phyloP scores from a whole-genome alignment of 192 early-diverging fungal species.

The Umbelopsis sp. region DNA sequence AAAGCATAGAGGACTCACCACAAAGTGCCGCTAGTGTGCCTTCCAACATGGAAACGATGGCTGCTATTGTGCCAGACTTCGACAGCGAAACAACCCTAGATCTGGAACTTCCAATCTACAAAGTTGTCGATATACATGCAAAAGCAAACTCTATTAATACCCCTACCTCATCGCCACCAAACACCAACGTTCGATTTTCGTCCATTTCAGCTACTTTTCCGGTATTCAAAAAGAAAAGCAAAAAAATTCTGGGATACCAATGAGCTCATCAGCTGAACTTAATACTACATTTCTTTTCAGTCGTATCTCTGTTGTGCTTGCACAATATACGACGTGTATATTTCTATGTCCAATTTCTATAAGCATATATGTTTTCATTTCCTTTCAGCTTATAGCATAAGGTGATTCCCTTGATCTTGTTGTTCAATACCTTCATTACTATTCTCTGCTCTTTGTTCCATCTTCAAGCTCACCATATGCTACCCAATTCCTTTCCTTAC shows the following conservation, averaged over 20 bases:
- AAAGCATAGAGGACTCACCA: background rate
- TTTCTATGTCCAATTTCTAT: slow-evolving; percentile 14
- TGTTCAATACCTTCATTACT: background rate
- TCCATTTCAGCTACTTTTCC: slow-evolving; percentile 8
- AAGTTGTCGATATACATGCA: background rate
- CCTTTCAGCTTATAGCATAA: background rate
- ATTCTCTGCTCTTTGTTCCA: background rate
- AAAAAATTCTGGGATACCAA: slow-evolving; percentile 2
- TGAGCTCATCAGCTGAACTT: background rate
- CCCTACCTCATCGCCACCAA: background rate
- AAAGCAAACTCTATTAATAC: background rate
- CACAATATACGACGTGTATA: background rate
- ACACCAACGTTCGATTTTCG: background rate
- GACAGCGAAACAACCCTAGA: slow-evolving; percentile 7
- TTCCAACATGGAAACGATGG: background rate
- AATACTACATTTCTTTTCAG: background rate
- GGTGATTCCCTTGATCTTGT: background rate
- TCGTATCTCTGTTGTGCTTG: background rate
- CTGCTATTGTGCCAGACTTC: slow-evolving; percentile 1
- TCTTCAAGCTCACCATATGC: background rate
- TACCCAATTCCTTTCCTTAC: background rate
- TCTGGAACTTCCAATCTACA: slow-evolving; percentile 14
- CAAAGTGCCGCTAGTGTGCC: background rate
- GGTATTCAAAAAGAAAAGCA: slow-evolving; percentile 8
- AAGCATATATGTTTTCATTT: background rate